A percentile compares a stretch with the other conserved stretches of the same genome.
phyloP scores from a whole-genome alignment of 306 rosid genomes.

The Astragalus glycyphyllos region DNA sequence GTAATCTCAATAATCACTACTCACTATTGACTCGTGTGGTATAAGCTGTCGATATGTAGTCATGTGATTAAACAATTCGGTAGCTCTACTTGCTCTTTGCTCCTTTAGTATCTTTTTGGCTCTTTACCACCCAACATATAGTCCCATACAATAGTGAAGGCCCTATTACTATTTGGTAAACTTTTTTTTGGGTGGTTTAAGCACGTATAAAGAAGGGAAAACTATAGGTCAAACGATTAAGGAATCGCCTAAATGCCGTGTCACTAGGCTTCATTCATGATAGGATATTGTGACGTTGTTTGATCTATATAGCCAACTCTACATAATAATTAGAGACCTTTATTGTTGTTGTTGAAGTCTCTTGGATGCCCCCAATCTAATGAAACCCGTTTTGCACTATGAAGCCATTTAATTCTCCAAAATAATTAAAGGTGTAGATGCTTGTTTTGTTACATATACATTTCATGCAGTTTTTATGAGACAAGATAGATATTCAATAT shows the following conservation, averaged over 20 bases:
- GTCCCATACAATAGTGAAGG: too few species aligned
- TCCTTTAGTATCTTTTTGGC: too few species aligned
- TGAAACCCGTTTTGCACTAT: background rate
- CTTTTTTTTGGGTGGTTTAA: too few species aligned
- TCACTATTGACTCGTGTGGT: too few species aligned
- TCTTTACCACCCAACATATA: too few species aligned
- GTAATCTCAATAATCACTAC: slow-evolving; percentile 43
- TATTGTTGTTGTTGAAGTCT: background rate
- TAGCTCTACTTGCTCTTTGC: too few species aligned
- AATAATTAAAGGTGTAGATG: background rate
- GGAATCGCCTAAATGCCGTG: background rate
- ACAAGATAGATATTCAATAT: slow-evolving; percentile 14
- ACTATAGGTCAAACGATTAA: too few species aligned
- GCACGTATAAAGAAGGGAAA: background rate
- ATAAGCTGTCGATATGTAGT: too few species aligned
- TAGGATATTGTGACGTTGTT: background rate
- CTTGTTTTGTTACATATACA: background rate
- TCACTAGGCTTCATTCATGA: background rate
- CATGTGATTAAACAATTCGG: too few species aligned
- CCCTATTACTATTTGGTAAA: too few species aligned
- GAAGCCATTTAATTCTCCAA: background rate
- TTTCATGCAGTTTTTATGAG: slow-evolving; percentile 10
- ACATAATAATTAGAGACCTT: background rate
- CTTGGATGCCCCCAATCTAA: background rate
- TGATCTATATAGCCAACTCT: background rate